These are phyloP conservation scores for Phialophora macrospora DNA, from an alignment of 2,329 filamentous ascomycete species.

Conservation along the genomic window DNA sequence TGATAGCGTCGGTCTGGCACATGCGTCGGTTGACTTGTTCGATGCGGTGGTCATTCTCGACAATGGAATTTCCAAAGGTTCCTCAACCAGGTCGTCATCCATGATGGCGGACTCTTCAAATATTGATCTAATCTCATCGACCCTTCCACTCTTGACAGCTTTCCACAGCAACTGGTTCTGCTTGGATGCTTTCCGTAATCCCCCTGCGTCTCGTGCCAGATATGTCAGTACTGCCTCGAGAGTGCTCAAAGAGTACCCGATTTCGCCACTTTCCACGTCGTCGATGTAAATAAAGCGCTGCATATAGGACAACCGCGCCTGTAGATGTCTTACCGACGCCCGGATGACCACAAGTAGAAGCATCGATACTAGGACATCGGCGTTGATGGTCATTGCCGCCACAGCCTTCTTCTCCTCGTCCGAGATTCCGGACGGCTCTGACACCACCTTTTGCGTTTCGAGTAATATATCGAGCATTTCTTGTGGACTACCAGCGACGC, in stretches of 20 bases:
- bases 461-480: conserved; percentile 85
- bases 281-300: conserved; percentile 97
- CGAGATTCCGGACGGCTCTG: conserved; percentile 57
- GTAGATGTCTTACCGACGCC: conserved; percentile 82
- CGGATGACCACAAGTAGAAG: conserved; percentile 91
- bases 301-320: conserved; percentile 91
- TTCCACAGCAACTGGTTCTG: conserved; percentile 89
- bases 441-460: conserved; percentile 81
- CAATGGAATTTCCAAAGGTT: conserved; percentile 42
- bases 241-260: conserved; percentile 94
- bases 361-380: conserved; percentile 89
- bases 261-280: conserved; percentile 93
- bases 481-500: conserved; percentile 75
- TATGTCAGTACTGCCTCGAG: conserved; percentile 94
- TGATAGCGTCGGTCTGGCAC: conserved; percentile 27
- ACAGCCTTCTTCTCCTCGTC: conserved; percentile 57
- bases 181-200: conserved; percentile 80
- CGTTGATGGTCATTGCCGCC: conserved; percentile 71
- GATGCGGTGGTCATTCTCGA: conserved; percentile 34
- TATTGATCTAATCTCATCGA: conserved; percentile 75
- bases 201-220: conserved; percentile 78
- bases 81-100: conserved; percentile 54
- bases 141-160: conserved; percentile 75
- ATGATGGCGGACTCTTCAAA: conserved; percentile 70
- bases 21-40: conserved; percentile 32